These are phyloP conservation scores for Diaporthe eres DNA, from an alignment of 2,329 filamentous ascomycete genomes.

Conservation along the genomic window DNA sequence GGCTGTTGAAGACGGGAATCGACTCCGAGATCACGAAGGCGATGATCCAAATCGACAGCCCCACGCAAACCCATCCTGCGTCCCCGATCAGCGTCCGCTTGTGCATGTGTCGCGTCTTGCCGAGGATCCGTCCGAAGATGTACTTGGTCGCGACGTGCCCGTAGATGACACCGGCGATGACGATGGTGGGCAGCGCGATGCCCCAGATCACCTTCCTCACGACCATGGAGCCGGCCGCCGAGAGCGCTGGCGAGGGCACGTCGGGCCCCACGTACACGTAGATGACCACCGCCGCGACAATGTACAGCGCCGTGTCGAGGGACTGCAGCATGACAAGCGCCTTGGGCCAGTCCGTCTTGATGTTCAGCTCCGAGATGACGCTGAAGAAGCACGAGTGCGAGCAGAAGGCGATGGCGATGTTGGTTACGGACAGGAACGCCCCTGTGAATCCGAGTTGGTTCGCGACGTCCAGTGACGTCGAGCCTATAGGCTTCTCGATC, in stretches of 20 bases:
- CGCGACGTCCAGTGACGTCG: constrained; percentile 50
- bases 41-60: constrained; percentile 68
- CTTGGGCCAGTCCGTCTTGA: constrained; percentile 61
- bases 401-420: constrained; percentile 77
- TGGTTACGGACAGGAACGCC: constrained; percentile 71
- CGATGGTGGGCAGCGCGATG: constrained; percentile 77
- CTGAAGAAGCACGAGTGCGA: constrained; percentile 79
- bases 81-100: constrained; percentile 65
- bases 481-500: constrained; percentile 57
- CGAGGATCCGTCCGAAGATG: constrained; percentile 75
- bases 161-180: constrained; percentile 80
- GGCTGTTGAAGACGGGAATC: constrained; percentile 77
- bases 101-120: constrained; percentile 68
- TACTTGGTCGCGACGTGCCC: constrained; percentile 77
- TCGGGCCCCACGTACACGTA: constrained; percentile 75
- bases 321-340: constrained; percentile 66
- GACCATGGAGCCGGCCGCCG: constrained; percentile 65
- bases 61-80: constrained; percentile 71
- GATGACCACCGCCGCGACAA: constrained; percentile 75
- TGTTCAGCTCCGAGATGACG: constrained; percentile 75
- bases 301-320: constrained; percentile 73
- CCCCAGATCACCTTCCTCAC: constrained; percentile 77
- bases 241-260: constrained; percentile 76
- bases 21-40: constrained; percentile 79
- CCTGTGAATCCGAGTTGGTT: constrained; percentile 61